A percentile compares a stretch with the other conserved stretches of the same genome.
Conservation (phyloP, 2,329 filamentous ascomycete species). For the Penicillium sp. region DNA sequence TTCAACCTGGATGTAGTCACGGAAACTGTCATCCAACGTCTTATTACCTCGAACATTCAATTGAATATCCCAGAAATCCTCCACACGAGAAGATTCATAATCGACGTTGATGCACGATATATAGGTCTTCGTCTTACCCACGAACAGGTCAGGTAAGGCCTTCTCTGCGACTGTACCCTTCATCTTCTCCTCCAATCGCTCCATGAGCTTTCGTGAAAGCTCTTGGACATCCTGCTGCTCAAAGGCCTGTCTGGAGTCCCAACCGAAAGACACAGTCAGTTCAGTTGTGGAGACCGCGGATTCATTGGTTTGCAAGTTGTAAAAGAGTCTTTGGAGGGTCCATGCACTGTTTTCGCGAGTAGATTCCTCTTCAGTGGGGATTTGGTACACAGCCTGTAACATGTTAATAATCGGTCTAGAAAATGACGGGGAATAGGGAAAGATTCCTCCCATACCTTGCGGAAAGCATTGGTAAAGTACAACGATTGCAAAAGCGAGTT, state of each 20-base stretch:
- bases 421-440: background rate
- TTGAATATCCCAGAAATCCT: conserved; percentile 99
- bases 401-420: background rate
- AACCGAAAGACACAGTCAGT: conserved; percentile 93
- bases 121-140: conserved; percentile 97
- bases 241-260: conserved; percentile 97
- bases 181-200: conserved; percentile 96
- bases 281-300: conserved; percentile 86
- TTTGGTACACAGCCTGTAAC: conserved; percentile 87
- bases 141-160: conserved; percentile 85
- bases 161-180: conserved; percentile 93
- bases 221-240: conserved; percentile 99
- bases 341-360: conserved; percentile 86
- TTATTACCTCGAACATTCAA: conserved; percentile 94
- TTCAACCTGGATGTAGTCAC: conserved; percentile 94
- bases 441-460: conserved; percentile 62
- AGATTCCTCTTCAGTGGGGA: conserved; percentile 84
- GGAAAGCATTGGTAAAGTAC: conserved; percentile 88
- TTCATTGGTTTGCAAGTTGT: conserved; percentile 85
- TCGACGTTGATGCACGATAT: conserved; percentile 98
- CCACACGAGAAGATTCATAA: conserved; percentile 91
- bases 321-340: conserved; percentile 89
- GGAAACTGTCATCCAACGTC: conserved; percentile 89
- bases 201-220: conserved; percentile 93
- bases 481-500: conserved; percentile 82